A percentile compares a stretch with the other conserved stretches of the same genome.
Evolutionary conservation across 2,329 filamentous ascomycete species (phyloP).

Genomic region (Cephalotrichum gorgonifer): DNA sequence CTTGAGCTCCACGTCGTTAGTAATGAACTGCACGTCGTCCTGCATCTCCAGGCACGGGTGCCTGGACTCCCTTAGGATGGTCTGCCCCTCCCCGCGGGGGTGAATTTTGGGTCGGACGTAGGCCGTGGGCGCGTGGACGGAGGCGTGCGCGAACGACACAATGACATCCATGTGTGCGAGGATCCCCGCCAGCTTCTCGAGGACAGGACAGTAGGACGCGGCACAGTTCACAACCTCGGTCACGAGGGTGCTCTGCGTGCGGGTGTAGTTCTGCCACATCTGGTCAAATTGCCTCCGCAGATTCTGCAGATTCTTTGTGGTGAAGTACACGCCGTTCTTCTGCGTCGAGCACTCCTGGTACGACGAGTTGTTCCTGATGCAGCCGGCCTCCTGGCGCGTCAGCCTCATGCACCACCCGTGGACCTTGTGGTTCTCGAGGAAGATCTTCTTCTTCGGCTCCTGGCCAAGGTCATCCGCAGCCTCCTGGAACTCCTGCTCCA

Average conservation of each 20-base stretch:
- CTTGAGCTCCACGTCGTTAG: slow-evolving; percentile 80
- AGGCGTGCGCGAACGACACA: slow-evolving; percentile 84
- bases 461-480: slow-evolving; percentile 76
- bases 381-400: slow-evolving; percentile 81
- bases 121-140: slow-evolving; percentile 82
- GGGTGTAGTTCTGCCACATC: slow-evolving; percentile 86
- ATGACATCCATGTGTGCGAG: slow-evolving; percentile 93
- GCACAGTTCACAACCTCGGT: slow-evolving; percentile 88
- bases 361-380: slow-evolving; percentile 80
- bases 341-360: slow-evolving; percentile 97
- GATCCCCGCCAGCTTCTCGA: slow-evolving; percentile 80
- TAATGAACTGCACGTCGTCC: slow-evolving; percentile 97
- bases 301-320: slow-evolving; percentile 68
- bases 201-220: slow-evolving; percentile 84
- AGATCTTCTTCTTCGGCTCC: slow-evolving; percentile 96
- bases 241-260: slow-evolving; percentile 84
- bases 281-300: slow-evolving; percentile 89
- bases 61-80: slow-evolving; percentile 81
- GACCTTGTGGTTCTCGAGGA: slow-evolving; percentile 89
- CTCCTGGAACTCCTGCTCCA: slow-evolving; percentile 69
- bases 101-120: slow-evolving; percentile 92
- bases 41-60: slow-evolving; percentile 99
- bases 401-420: slow-evolving; percentile 96
- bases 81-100: slow-evolving; percentile 75
- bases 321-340: slow-evolving; percentile 98